phyloP scores from a whole-genome alignment of 768 basidiomycete genomes.

The Boletus rex-veris region DNA sequence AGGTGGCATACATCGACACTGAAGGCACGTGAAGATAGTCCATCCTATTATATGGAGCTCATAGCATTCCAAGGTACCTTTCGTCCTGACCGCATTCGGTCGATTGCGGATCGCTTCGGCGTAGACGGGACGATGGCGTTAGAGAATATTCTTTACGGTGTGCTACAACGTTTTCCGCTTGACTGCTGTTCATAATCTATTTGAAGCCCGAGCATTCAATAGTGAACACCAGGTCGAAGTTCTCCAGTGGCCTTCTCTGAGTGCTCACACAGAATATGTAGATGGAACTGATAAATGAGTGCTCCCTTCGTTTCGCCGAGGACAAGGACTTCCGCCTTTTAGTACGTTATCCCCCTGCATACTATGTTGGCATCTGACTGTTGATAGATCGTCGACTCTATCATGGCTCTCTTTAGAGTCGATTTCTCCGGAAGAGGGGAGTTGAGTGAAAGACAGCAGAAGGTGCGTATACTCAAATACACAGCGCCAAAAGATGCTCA shows the following conservation, averaged over 20 bases:
- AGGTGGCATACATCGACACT: conserved; percentile 93
- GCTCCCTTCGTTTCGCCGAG: conserved; percentile 83
- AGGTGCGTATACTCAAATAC: conserved; percentile 39
- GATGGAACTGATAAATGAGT: conserved; percentile 93
- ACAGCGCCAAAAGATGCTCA: conserved; percentile 5
- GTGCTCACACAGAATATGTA: conserved; percentile 26
- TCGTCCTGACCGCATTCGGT: conserved; percentile 87
- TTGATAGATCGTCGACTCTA: conserved; percentile 85
- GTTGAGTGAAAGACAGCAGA: conserved; percentile 90
- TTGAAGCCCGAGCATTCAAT: conserved; percentile 79
- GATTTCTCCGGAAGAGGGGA: conserved; percentile 94
- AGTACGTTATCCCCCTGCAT: conserved; percentile 34
- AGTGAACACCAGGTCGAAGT: conserved; percentile 82
- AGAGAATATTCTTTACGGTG: conserved; percentile 91
- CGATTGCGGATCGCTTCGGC: conserved; percentile 90
- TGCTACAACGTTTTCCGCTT: not conserved
- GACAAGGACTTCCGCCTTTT: conserved; percentile 80
- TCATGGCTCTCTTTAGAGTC: conserved; percentile 95
- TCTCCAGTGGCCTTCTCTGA: not conserved
- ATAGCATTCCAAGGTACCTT: conserved; percentile 66
- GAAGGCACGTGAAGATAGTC: conserved; percentile 47
- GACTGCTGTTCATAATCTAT: conserved; percentile 5
- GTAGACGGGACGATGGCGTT: conserved; percentile 86
- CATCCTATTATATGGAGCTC: conserved; percentile 16
- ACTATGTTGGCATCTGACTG: conserved; percentile 4